A percentile compares a stretch with the other conserved stretches of the same genome.
These are phyloP conservation scores for Tetracladium marchalianum DNA, from an alignment of 495 filamentous ascomycete species.

Conservation along the genomic window DNA sequence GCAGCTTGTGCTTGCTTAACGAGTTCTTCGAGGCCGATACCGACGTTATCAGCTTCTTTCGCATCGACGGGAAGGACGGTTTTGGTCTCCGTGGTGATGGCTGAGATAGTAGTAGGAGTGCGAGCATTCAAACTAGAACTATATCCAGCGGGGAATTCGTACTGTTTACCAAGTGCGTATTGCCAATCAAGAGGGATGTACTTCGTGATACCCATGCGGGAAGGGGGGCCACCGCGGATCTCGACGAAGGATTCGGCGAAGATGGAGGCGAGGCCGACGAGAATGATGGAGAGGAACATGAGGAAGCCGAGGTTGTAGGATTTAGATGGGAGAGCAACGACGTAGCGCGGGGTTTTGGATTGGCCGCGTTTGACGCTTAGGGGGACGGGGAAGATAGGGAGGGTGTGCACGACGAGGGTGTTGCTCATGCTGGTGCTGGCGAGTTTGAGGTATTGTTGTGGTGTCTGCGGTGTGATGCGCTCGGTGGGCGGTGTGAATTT, in stretches of 20 bases:
- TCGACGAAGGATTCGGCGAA: conserved; percentile 59
- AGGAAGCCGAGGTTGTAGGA: conserved; percentile 14
- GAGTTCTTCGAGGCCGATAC: conserved; percentile 2
- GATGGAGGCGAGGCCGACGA: conserved; percentile 2
- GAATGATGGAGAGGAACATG: conserved; percentile 41
- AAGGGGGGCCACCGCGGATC: conserved; percentile 48
- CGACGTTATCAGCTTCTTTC: background rate
- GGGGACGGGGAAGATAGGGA: conserved; percentile 53
- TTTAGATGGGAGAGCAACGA: conserved; percentile 48
- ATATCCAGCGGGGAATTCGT: conserved; percentile 13
- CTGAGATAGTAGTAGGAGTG: background rate
- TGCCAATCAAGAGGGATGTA: conserved; percentile 20
- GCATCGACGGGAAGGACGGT: background rate
- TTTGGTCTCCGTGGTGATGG: background rate
- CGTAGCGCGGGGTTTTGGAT: conserved; percentile 45
- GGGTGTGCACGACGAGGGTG: conserved; percentile 73
- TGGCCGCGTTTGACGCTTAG: conserved; percentile 30
- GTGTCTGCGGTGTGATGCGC: conserved; percentile 31
- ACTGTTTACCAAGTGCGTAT: conserved; percentile 20
- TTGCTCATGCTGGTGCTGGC: conserved; percentile 80
- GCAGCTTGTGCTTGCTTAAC: conserved; percentile 10
- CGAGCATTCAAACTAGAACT: background rate
- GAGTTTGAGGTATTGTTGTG: conserved; percentile 60
- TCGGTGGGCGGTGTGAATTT: conserved; percentile 49
- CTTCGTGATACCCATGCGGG: conserved; percentile 42